phyloP scores from a whole-genome alignment of 2,329 filamentous ascomycete genomes.

The Macrophomina tecta region DNA sequence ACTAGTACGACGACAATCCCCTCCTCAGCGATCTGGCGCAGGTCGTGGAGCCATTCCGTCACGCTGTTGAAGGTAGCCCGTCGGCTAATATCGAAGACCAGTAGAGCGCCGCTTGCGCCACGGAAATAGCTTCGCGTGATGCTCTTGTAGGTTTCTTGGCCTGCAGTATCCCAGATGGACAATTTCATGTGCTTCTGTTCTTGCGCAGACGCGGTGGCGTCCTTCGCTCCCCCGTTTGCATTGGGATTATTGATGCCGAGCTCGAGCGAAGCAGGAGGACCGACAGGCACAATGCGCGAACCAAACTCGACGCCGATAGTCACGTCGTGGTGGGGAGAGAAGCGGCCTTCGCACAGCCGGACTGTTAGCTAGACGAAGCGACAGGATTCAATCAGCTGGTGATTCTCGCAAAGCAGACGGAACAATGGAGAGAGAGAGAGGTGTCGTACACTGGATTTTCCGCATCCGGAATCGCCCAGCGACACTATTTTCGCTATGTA shows the following conservation, averaged over 20 bases:
- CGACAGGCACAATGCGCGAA: slow-evolving; percentile 88
- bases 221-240: slow-evolving; percentile 8
- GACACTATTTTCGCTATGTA: slow-evolving; percentile 99
- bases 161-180: slow-evolving; percentile 92
- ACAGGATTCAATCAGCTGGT: slow-evolving; percentile 20
- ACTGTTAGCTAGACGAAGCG: slow-evolving; percentile 71
- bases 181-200: slow-evolving; percentile 85
- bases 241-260: slow-evolving; percentile 60
- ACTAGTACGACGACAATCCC: slow-evolving; percentile 94
- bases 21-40: slow-evolving; percentile 92
- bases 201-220: slow-evolving; percentile 34
- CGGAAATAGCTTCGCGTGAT: slow-evolving; percentile 95
- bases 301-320: slow-evolving; percentile 98
- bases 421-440: background rate
- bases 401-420: slow-evolving; percentile 2
- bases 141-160: slow-evolving; percentile 96
- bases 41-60: slow-evolving; percentile 91
- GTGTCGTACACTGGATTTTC: slow-evolving; percentile 76
- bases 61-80: slow-evolving; percentile 85
- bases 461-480: slow-evolving; percentile 94
- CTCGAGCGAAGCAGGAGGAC: slow-evolving; percentile 73
- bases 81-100: slow-evolving; percentile 94
- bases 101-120: slow-evolving; percentile 75
- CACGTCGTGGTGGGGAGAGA: slow-evolving; percentile 92
- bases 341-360: slow-evolving; percentile 94